Base-by-base conservation (phyloP, 768 basidiomycete genomes). In the Agrocybe praecox region DNA sequence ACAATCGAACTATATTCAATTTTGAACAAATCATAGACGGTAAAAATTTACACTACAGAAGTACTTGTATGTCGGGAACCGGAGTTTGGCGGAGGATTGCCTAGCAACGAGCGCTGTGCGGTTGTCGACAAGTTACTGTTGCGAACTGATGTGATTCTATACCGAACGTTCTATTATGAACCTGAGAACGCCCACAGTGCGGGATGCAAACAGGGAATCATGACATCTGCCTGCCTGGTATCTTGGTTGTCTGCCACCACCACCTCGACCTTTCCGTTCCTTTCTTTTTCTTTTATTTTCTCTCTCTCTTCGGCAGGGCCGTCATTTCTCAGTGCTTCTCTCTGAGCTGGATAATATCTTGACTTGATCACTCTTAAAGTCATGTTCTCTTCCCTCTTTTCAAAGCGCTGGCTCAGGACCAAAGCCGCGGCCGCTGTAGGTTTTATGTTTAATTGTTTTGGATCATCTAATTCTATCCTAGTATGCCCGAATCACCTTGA, bases 401-500 rank as follows among this genome's bases (percentile, higher is more conserved):
- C 57, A 10, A 53, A 54, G 49, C 55, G 56, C 36, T 55, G 55
- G 40, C 56, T 67, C 52, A 64, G 60, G 48, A 54, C 60, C 26
- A 58, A 62, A 48, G 54, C 50, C 1, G 56, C 53, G 34, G 52
- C 52, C 34, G 55, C 61, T 10, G 64, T 62, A 45, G 49, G 66
- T 52, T 12, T 12, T 23, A n/a, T 32, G 29, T 15, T 45, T 10
- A 9, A 36, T 19, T 5, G 10, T 23, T 29, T 22, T 33, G n/a
- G 4, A 11, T 53, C 9, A 50, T 40, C 21, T 26, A 46, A 42
- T 22, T 42, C 33, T 34, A 44, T 19, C 34, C 14, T 49, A 80
- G 78, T 74, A 74, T 55, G 57, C 71, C 23, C 72, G 72, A 15
- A 74, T 79, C 42, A 75, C 74, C 2, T 65, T 75, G 32, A 78